Conservation (phyloP, 2,329 filamentous ascomycete species). For the Aspergillus terreus region DNA sequence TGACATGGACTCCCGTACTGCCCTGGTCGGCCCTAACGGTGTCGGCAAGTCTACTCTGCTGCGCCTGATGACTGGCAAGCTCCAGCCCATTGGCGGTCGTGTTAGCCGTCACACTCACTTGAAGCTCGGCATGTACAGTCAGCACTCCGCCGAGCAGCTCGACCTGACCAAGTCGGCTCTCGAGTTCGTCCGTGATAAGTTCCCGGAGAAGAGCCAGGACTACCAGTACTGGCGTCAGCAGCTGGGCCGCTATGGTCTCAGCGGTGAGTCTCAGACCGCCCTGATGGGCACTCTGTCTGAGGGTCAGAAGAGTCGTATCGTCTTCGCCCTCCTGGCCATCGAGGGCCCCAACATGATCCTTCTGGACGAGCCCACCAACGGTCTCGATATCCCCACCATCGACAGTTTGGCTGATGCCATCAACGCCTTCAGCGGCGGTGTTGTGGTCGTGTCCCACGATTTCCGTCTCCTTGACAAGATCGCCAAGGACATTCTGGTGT, state of each 20-base stretch:
- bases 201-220: conserved; percentile 82
- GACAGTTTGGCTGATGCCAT: conserved; percentile 97
- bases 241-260: conserved; percentile 89
- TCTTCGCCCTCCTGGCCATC: conserved; percentile 93
- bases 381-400: conserved; percentile 97
- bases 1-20: conserved; percentile 98
- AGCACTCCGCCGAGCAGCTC: conserved; percentile 97
- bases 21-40: conserved; percentile 96
- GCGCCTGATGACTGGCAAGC: conserved; percentile 92
- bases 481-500: conserved; percentile 98
- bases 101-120: conserved; percentile 94
- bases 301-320: conserved; percentile 96
- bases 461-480: conserved; percentile 99
- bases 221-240: conserved; percentile 99
- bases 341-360: conserved; percentile 96
- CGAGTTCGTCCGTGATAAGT: conserved; percentile 97
- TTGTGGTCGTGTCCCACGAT: conserved; percentile 97
- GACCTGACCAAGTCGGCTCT: conserved; percentile 96
- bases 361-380: conserved; percentile 98
- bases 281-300: conserved; percentile 98
- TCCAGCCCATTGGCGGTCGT: conserved; percentile 75
- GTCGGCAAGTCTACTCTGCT: conserved; percentile 97
- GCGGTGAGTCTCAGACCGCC: conserved; percentile 89
- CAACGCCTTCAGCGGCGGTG: conserved; percentile 92
- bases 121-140: conserved; percentile 96